A percentile compares a stretch with the other conserved stretches of the same genome.
These are phyloP conservation scores for Ambrosia hybrid DNA, from an alignment of 140 eudicot species.

Conservation along the genomic window DNA sequence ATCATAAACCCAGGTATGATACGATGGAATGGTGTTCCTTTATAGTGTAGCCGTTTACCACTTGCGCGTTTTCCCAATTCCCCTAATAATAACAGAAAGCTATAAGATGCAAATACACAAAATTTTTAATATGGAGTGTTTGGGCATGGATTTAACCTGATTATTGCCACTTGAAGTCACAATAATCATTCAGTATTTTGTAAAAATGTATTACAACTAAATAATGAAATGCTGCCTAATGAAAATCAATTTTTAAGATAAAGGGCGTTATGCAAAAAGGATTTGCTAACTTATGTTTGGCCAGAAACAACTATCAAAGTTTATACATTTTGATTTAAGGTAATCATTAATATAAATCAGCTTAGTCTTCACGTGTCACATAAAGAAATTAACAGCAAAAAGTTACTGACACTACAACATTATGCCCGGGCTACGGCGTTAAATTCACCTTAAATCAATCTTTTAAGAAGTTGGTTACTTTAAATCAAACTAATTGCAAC, in stretches of 20 bases:
- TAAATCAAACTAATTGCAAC: constrained; percentile 3
- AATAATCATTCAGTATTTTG: neutral
- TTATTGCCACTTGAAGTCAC: neutral
- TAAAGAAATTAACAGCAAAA: neutral
- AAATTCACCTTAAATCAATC: neutral
- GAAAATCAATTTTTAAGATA: neutral
- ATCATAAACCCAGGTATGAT: constrained; percentile 93
- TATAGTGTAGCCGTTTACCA: constrained; percentile 72
- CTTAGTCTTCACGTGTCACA: neutral
- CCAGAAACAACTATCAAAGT: constrained; percentile 1
- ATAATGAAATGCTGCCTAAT: neutral
- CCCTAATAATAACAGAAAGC: constrained; percentile 46
- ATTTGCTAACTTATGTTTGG: neutral
- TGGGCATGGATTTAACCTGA: neutral
- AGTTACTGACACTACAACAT: neutral
- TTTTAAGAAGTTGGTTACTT: neutral
- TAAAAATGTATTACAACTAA: neutral
- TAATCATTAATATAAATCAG: neutral
- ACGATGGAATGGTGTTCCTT: constrained; percentile 87
- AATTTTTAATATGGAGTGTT: neutral
- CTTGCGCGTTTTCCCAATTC: constrained; percentile 64
- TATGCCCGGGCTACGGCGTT: neutral
- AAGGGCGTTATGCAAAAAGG: neutral
- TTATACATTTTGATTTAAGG: neutral
- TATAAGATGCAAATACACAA: constrained; percentile 8